Base-by-base conservation (phyloP, 345 rosid genomes). In the Carallia pectinifolia region DNA sequence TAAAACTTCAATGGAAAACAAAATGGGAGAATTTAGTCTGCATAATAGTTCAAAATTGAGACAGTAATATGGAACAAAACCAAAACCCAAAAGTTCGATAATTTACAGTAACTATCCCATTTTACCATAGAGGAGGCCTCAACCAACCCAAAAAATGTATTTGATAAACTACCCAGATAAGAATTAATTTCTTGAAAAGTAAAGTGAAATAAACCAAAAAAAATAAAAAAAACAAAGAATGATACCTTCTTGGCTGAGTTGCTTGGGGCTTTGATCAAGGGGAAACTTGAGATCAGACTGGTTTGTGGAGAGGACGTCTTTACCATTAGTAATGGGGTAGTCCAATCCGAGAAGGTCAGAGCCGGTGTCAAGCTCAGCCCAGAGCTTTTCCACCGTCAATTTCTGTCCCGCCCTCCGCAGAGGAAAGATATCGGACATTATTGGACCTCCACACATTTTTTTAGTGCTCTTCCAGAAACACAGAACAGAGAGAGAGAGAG, bases 371-470 rank as follows among this genome's bases (percentile, higher is more conserved):
- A 86, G 81, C 65, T 83, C 84, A 1, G 89, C 81, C 97, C 98
- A 93, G 63, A 83, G 84, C 66, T 89, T 87, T 58, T 80, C 80
- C 6, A 83, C 76, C 40, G 85, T 78, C 64, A 83, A 61, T 29
- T 69, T 80, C 74, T 88, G 79, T 70, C 85, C 81, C 90, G 81
- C 69, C 85, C 82, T 29, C 79, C 75, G 58, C 65, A 76, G 79
- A 19, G 78, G 73, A 58, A 70, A 73, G 66, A 65, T 71, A 68
- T 82, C 90, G 69, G 87, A 78, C 53, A 90, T 84, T 6, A 89
- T 65, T 38, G 88, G 87, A 68, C 98, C 98, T 36, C 96, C 96
- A 67, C 98, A 93, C 98, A 93, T 93, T 48, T 77, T 85, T 48
- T 59, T 16, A 58, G 29, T 37, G 6, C 10, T 16, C 34, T 30